Base-by-base conservation (phyloP, 495 filamentous ascomycete species). In the Penicillium bovifimosum region DNA sequence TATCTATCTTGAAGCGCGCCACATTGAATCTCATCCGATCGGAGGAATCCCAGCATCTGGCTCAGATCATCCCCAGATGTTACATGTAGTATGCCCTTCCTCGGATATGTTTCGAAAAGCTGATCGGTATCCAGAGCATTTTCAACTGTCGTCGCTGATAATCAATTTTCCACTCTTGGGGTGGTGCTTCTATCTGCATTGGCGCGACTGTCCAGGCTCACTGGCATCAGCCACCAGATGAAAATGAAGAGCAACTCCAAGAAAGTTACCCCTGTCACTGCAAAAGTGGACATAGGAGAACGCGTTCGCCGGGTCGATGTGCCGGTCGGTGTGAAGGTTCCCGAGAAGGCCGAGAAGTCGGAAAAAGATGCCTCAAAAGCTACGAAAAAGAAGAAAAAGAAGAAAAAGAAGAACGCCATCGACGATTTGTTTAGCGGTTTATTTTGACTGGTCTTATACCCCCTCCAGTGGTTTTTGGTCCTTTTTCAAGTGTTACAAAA, bases 121-220 rank as follows among this genome's bases (percentile, higher is more conserved):
- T 24, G 20, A 24, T 24, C 2, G 20, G 20, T 24, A 14, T 10
- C 38, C 50, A 83, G 79, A 13, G 81, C 85, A 0, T 92, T 95
- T 62, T 81, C 80, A 7, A 83, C 83, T 24, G 70, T 92, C 11
- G 68, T 87, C 5, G 82, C 82, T 8, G 86, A 90, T 67, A 79
- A 73, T 33, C 86, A 88, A 53, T 90, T 87, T 62, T 80, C 87
- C n/a, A 71, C 86, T 1, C 75, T 93, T n/a, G 89, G 89, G n/a
- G 70, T 90, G 13, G 78, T 87, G 39, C 74, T 95, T 6, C 42
- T 91, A n/a, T 83, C 79, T 14, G 69, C 76, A 11, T 66, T 91
- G 40, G 84, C 84, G 20, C 79, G 83, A 53, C 66, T 87, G 39
- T 66, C 76, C 53, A 72, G 65, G 47, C 67, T 74, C 9, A 67